Conservation (phyloP, 495 filamentous ascomycete genomes). For the Neurospora sp. region DNA sequence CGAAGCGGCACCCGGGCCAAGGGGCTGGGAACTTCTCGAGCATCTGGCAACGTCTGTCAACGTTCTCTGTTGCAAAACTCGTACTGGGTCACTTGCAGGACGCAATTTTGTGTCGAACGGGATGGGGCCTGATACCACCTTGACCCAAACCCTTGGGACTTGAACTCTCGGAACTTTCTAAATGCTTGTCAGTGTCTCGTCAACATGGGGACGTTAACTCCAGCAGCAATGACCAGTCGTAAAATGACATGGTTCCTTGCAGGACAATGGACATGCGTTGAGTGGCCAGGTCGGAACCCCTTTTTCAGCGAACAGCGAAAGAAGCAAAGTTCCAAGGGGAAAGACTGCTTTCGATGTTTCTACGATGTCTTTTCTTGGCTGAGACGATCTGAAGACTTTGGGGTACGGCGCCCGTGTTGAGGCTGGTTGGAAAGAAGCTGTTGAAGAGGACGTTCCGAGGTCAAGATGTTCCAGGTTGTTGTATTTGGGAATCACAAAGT, state of each 20-base stretch:
- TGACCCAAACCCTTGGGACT: background rate
- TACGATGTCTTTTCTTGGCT: background rate
- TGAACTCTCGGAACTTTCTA: background rate
- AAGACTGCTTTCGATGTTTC: no score
- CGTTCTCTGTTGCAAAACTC: background rate
- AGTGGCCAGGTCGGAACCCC: background rate
- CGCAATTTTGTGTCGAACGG: background rate
- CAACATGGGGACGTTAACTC: background rate
- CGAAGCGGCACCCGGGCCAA: background rate
- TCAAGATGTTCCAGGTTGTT: background rate
- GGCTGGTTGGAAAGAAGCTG: background rate
- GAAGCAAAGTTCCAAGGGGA: background rate
- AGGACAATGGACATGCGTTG: background rate
- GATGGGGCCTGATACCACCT: background rate
- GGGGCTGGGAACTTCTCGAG: background rate
- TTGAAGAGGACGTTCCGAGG: background rate
- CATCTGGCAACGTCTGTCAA: background rate
- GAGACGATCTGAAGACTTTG: background rate
- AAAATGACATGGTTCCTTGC: background rate
- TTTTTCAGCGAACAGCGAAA: background rate
- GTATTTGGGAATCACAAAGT: background rate
- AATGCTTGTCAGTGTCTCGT: background rate
- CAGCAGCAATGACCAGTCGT: background rate
- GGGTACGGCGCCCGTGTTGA: background rate
- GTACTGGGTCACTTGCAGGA: background rate